Conservation (phyloP, 2,329 filamentous ascomycete species). For the Intubia oerlemansii region DNA sequence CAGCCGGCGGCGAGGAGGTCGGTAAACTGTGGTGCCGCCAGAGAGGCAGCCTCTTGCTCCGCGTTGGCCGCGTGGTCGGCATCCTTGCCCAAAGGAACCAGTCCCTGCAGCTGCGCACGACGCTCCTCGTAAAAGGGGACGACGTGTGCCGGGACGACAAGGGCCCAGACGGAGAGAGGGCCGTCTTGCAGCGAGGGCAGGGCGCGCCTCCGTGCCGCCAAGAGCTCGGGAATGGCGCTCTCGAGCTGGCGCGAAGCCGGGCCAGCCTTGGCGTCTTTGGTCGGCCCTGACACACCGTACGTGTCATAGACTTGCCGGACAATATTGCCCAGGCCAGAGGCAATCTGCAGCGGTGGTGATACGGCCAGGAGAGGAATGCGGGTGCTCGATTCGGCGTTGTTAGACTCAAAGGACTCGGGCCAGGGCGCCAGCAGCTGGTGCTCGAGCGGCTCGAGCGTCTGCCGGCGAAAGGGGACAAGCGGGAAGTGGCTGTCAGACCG, state of each 20-base stretch:
- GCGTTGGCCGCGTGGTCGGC: constrained; percentile 7
- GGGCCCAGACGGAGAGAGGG: constrained; percentile 51
- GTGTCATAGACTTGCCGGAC: constrained; percentile 36
- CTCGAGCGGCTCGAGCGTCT: background rate
- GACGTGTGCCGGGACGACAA: constrained; percentile 29
- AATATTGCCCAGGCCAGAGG: constrained; percentile 57
- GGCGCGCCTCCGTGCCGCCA: constrained; percentile 3
- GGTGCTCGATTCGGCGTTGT: background rate
- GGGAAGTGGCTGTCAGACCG: background rate
- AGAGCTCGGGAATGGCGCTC: constrained; percentile 23
- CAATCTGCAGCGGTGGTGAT: constrained; percentile 38
- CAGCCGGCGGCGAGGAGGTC: constrained; percentile 20
- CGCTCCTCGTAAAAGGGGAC: constrained; percentile 8
- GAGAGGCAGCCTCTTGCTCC: constrained; percentile 11
- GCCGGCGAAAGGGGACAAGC: constrained; percentile 7
- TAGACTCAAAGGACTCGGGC: background rate
- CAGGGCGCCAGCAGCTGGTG: constrained; percentile 13
- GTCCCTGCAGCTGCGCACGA: constrained; percentile 6
- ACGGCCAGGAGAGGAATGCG: constrained; percentile 34
- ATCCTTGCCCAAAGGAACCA: constrained; percentile 1
- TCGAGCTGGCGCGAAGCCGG: constrained; percentile 58
- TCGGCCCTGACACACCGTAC: no score
- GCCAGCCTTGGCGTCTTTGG: constrained; percentile 15
- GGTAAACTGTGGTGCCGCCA: constrained; percentile 12
- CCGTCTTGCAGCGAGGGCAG: constrained; percentile 6